Conservation (phyloP, 192 early-diverging fungal species). For the Coemansia sp. region DNA sequence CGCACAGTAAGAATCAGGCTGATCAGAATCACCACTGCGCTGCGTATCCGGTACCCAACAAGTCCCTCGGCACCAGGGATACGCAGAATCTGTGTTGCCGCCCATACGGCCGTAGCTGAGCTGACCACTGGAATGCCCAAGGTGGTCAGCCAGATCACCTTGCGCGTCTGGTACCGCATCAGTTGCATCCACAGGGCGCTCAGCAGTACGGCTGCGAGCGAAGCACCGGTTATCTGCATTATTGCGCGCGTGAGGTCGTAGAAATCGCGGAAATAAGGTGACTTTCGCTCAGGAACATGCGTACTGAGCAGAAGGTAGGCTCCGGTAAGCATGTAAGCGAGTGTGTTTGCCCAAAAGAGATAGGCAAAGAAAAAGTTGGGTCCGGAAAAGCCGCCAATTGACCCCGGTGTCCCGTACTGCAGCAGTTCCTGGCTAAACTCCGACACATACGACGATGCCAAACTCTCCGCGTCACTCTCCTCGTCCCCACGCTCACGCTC, state of each 20-base stretch:
- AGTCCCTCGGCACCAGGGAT: conserved; percentile 29
- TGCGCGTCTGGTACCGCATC: conserved; percentile 41
- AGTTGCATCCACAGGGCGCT: conserved; percentile 42
- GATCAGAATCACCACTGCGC: conserved; percentile 20
- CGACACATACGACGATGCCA: conserved; percentile 42
- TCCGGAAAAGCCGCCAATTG: conserved; percentile 20
- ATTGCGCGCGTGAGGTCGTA: conserved; percentile 34
- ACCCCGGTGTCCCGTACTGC: conserved; percentile 20
- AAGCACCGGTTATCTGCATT: conserved; percentile 18
- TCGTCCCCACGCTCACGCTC: conserved; percentile 5
- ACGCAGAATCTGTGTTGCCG: conserved; percentile 23
- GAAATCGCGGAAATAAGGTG: conserved; percentile 41
- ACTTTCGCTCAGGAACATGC: conserved; percentile 22
- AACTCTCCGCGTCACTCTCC: conserved; percentile 6
- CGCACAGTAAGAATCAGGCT: conserved; percentile 38
- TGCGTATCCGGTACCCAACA: conserved; percentile 35
- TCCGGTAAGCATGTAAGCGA: conserved; percentile 15
- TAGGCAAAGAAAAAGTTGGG: conserved; percentile 33
- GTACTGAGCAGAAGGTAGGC: conserved; percentile 30
- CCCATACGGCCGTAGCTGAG: conserved; percentile 40
- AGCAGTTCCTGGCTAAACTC: conserved; percentile 49
- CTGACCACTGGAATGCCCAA: conserved; percentile 41
- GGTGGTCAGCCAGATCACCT: conserved; percentile 47
- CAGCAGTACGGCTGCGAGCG: conserved; percentile 18
- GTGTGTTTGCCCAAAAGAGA: conserved; percentile 24